Evolutionary conservation across 306 rosid genomes (phyloP).

Genomic region (Rosa multiflora): DNA sequence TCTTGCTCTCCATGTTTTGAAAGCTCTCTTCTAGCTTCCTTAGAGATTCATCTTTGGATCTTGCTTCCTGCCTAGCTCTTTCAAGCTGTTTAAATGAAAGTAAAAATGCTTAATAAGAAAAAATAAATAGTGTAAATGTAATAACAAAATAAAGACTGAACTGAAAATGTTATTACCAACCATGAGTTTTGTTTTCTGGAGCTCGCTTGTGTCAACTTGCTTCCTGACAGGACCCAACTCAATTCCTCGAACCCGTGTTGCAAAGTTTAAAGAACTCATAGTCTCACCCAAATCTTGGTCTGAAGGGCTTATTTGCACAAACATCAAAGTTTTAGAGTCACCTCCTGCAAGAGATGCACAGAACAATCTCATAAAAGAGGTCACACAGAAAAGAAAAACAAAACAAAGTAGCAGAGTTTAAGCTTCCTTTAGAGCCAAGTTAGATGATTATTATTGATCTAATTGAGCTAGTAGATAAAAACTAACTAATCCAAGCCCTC

Average conservation of each 20-base stretch:
- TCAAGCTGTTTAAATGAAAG: slow-evolving; percentile 58
- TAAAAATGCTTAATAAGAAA: neutral
- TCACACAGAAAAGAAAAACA: neutral
- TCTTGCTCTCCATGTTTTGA: slow-evolving; percentile 71
- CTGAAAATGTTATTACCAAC: slow-evolving; percentile 38
- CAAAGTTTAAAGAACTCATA: slow-evolving; percentile 77
- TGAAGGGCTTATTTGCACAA: slow-evolving; percentile 90
- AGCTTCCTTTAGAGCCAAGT: neutral
- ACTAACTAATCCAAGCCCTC: slow-evolving; percentile 16
- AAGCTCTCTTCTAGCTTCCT: slow-evolving; percentile 74
- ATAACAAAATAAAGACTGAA: slow-evolving; percentile 7
- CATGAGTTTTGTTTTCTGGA: slow-evolving; percentile 69
- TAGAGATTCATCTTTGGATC: slow-evolving; percentile 66
- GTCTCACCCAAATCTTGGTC: slow-evolving; percentile 84
- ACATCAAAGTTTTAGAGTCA: slow-evolving; percentile 83
- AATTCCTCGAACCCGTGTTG: slow-evolving; percentile 82
- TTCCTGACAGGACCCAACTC: slow-evolving; percentile 84
- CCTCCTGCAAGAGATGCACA: slow-evolving; percentile 54
- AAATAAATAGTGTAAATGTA: neutral
- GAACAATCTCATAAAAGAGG: slow-evolving; percentile 1
- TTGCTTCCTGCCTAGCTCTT: slow-evolving; percentile 67
- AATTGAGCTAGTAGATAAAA: neutral
- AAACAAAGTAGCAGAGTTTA: neutral
- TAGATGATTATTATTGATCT: neutral
- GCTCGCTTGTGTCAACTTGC: slow-evolving; percentile 76